These are phyloP conservation scores for Curvularia sp. DNA, from an alignment of 2,329 filamentous ascomycete genomes.

Conservation along the genomic window DNA sequence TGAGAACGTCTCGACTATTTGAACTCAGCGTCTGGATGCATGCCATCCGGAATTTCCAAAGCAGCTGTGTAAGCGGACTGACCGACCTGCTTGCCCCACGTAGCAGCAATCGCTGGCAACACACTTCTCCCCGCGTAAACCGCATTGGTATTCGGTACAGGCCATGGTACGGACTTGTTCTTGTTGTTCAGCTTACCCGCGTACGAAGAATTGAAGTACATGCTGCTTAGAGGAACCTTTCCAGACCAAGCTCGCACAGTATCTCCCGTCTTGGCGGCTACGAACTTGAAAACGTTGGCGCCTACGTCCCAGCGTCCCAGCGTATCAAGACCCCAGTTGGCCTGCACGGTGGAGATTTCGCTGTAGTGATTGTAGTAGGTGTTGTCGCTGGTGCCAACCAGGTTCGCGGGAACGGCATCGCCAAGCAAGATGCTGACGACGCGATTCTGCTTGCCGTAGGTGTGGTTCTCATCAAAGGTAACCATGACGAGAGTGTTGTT, in stretches of 20 bases:
- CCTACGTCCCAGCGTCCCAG: constrained; percentile 58
- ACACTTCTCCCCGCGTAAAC: constrained; percentile 41
- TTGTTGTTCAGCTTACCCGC: constrained; percentile 44
- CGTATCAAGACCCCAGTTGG: constrained; percentile 56
- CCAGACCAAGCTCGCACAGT: constrained; percentile 37
- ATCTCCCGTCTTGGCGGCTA: constrained; percentile 41
- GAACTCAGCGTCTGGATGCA: constrained; percentile 45
- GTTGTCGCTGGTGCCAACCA: constrained; percentile 71
- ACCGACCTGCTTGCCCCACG: constrained; percentile 34
- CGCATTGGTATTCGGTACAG: constrained; percentile 38
- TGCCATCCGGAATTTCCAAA: constrained; percentile 45
- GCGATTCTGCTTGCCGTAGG: constrained; percentile 71
- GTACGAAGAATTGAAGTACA: constrained; percentile 46
- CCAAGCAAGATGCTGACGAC: constrained; percentile 76
- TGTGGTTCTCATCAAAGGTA: constrained; percentile 80
- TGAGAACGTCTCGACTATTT: constrained; percentile 10
- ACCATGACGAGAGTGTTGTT: constrained; percentile 76
- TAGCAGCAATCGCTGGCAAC: constrained; percentile 30
- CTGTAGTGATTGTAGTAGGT: constrained; percentile 63
- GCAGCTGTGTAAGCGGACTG: constrained; percentile 40
- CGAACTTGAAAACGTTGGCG: constrained; percentile 54
- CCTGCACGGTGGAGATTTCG: constrained; percentile 55
- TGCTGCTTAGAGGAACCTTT: constrained; percentile 36
- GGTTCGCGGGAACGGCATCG: constrained; percentile 70
- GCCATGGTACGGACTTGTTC: constrained; percentile 38